These are phyloP conservation scores for Mollisiaceae sp. DNA, from an alignment of 2,329 filamentous ascomycete genomes.

Conservation along the genomic window DNA sequence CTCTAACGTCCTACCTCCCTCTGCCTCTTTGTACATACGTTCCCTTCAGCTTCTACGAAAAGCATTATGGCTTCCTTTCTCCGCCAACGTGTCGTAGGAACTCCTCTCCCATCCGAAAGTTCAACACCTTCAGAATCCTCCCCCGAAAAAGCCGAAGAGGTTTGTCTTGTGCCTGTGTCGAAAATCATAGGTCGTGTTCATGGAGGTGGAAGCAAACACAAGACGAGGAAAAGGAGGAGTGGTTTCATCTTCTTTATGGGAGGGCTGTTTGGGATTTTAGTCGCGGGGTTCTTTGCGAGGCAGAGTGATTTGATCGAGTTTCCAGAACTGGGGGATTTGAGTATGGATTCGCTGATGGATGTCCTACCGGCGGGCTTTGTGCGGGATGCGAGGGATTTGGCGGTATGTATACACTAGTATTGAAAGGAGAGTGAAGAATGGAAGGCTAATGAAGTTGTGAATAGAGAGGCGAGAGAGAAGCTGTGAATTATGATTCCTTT, in stretches of 20 bases:
- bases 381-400: slow-evolving; percentile 82
- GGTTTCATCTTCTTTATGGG: slow-evolving; percentile 87
- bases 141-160: slow-evolving; percentile 46
- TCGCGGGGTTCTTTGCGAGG: slow-evolving; percentile 87
- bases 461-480: slow-evolving; percentile 78
- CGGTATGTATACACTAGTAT: slow-evolving; percentile 56
- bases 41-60: neutral
- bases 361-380: slow-evolving; percentile 86
- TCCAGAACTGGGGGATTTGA: slow-evolving; percentile 70
- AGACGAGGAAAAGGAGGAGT: slow-evolving; percentile 62
- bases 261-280: slow-evolving; percentile 86
- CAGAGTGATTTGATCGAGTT: slow-evolving; percentile 89
- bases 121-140: slow-evolving; percentile 24
- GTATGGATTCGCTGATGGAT: slow-evolving; percentile 85
- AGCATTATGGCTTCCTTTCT: slow-evolving; percentile 25
- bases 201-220: slow-evolving; percentile 27
- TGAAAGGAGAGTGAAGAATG: slow-evolving; percentile 15
- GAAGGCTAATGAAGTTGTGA: slow-evolving; percentile 45
- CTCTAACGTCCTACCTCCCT: neutral
- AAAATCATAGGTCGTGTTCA: slow-evolving; percentile 45
- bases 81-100: slow-evolving; percentile 35
- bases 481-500: slow-evolving; percentile 92
- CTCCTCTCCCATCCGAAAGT: slow-evolving; percentile 21
- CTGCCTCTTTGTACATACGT: neutral
- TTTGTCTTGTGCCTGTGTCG: slow-evolving; percentile 56